Percentiles rank a stretch among this genome's conserved stretches.
phyloP scores from a whole-genome alignment of 805 yeast genomes.

The Tetrapisispora nanseiensis region DNA sequence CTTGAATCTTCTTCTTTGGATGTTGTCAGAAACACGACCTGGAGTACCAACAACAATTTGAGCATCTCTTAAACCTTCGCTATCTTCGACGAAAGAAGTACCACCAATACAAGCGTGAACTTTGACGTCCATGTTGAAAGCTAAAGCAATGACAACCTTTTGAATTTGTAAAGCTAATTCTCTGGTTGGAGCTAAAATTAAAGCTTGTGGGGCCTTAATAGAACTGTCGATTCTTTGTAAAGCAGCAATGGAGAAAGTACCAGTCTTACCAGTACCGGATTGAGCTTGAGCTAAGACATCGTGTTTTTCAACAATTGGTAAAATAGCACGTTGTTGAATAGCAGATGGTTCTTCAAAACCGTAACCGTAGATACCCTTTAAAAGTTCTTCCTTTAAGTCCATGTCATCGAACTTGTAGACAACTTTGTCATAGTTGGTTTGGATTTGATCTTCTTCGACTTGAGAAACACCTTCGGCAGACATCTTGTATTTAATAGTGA shows the following conservation, averaged over 20 bases:
- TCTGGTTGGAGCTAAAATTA: constrained; percentile 93
- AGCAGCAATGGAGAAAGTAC: constrained; percentile 85
- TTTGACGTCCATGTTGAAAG: constrained; percentile 79
- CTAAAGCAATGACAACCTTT: constrained; percentile 82
- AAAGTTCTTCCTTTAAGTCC: constrained; percentile 54
- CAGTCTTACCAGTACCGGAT: constrained; percentile 98
- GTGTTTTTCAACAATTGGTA: constrained; percentile 87
- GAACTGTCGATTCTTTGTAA: constrained; percentile 65
- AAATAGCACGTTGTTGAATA: constrained; percentile 93
- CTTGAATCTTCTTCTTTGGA: constrained; percentile 75
- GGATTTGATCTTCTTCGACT: constrained; percentile 74
- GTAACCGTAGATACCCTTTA: constrained; percentile 67
- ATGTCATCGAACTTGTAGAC: constrained; percentile 68
- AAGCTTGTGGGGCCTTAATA: constrained; percentile 75
- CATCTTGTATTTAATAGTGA: constrained; percentile 12
- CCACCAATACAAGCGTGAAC: constrained; percentile 99
- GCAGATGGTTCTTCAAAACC: constrained; percentile 97
- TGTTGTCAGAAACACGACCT: constrained; percentile 95
- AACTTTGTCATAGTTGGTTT: constrained; percentile 93
- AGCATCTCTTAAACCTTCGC: constrained; percentile 69
- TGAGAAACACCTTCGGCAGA: constrained; percentile 58
- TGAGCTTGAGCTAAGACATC: constrained; percentile 98
- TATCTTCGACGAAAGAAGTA: constrained; percentile 79
- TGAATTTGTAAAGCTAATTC: constrained; percentile 95
- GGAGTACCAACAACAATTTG: constrained; percentile 97